Percentiles rank a stretch among this genome's conserved stretches.
These are phyloP conservation scores for Alternaria ethzedia DNA, from an alignment of 2,329 filamentous ascomycete species.

Conservation along the genomic window DNA sequence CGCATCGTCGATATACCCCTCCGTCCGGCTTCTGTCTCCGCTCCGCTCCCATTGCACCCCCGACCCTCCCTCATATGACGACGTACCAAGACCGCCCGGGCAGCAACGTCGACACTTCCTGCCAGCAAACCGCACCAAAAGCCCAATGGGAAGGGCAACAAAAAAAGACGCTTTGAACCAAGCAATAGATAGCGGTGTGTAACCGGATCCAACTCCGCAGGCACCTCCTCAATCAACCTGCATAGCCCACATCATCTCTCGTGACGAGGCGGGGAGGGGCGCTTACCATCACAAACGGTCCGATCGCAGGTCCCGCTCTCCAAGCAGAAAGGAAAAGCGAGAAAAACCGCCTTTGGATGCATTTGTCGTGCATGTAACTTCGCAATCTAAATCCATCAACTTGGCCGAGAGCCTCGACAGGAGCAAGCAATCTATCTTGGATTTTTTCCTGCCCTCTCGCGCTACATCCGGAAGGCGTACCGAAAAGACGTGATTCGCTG, in stretches of 20 bases:
- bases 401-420: not conserved
- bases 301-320: not conserved
- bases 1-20: not conserved
- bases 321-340: not conserved
- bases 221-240: not conserved
- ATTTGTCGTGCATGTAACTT: constrained; percentile 1
- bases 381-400: constrained; percentile 1
- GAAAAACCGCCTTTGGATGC: not conserved
- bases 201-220: not conserved
- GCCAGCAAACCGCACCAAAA: not conserved
- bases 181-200: constrained; percentile 1
- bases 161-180: not conserved
- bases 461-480: not conserved
- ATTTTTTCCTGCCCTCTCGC: not conserved
- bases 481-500: not conserved
- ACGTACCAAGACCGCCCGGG: not conserved
- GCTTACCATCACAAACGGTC: constrained; percentile 1
- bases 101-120: not conserved
- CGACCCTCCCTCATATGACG: not conserved
- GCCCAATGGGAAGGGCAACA: not conserved
- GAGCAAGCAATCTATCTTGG: not conserved
- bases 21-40: not conserved
- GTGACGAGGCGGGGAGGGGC: not conserved
- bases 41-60: not conserved
- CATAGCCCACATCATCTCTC: not conserved